Evolutionary conservation across 2,329 filamentous ascomycete genomes (phyloP).

Genomic region (Penicillium sp.): DNA sequence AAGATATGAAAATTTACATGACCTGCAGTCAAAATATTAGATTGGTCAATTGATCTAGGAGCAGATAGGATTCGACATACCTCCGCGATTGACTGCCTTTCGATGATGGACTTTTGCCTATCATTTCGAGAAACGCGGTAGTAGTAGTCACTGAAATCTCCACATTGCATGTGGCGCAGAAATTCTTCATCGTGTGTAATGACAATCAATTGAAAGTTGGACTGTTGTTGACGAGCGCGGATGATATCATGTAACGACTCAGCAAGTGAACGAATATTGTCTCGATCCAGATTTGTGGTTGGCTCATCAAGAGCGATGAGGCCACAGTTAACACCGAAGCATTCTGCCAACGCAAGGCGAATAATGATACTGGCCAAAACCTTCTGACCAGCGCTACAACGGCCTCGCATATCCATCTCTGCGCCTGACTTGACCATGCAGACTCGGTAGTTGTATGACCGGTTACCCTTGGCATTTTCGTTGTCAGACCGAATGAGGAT

Average conservation of each 20-base stretch:
- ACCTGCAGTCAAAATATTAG: constrained; percentile 20
- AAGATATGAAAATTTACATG: constrained; percentile 16
- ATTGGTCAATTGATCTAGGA: not conserved
- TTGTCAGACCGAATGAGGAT: constrained; percentile 93
- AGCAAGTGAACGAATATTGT: constrained; percentile 91
- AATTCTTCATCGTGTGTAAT: constrained; percentile 99
- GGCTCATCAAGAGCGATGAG: constrained; percentile 97
- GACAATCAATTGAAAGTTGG: constrained; percentile 96
- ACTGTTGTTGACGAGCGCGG: constrained; percentile 76
- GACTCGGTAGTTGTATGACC: constrained; percentile 94
- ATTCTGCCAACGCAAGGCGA: constrained; percentile 91
- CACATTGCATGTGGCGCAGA: constrained; percentile 87
- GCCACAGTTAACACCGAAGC: constrained; percentile 93
- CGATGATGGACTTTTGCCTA: constrained; percentile 85
- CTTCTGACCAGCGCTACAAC: constrained; percentile 95
- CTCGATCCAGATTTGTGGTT: constrained; percentile 92
- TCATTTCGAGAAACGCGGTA: constrained; percentile 83
- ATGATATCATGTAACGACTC: constrained; percentile 87
- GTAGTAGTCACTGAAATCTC: constrained; percentile 90
- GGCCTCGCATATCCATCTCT: constrained; percentile 99
- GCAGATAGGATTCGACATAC: constrained; percentile 33
- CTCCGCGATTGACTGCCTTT: constrained; percentile 61
- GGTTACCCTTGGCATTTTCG: constrained; percentile 73
- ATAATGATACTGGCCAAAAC: constrained; percentile 97
- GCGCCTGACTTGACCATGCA: constrained; percentile 97